A percentile compares a stretch with the other conserved stretches of the same genome.
Conservation (phyloP, 257 asterid species). For the Forsythia suspensa region DNA sequence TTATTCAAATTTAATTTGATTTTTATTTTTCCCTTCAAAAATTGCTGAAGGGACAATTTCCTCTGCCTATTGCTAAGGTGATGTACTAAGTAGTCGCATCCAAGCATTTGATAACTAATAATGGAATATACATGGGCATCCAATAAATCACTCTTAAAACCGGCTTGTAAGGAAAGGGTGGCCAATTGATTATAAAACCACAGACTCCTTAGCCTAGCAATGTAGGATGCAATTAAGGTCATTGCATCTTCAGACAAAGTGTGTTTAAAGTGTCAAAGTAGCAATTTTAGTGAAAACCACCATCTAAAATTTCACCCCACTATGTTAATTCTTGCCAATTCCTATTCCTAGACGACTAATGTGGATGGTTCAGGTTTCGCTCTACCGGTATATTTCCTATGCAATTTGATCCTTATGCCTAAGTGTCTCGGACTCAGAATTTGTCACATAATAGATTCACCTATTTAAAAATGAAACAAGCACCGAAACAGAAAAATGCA, state of each 20-base stretch:
- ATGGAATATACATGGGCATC: background rate
- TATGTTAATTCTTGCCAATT: conserved; percentile 4
- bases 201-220: too few species aligned
- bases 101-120: background rate
- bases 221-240: too few species aligned
- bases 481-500: background rate
- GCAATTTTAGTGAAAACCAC: conserved; percentile 8
- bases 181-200: too few species aligned
- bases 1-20: background rate
- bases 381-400: background rate
- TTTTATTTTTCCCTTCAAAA: background rate
- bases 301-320: conserved; percentile 7
- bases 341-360: background rate
- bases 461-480: conserved; percentile 13
- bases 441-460: conserved; percentile 4
- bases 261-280: background rate
- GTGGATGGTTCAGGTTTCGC: background rate
- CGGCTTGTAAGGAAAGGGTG: too few species aligned
- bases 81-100: background rate
- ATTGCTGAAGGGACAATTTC: background rate
- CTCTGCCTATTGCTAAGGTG: background rate
- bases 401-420: background rate
- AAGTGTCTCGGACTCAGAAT: background rate
- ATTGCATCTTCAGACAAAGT: too few species aligned
- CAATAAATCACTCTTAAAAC: background rate